A percentile compares a stretch with the other conserved stretches of the same genome.
Evolutionary conservation across 2,329 filamentous ascomycete genomes (phyloP).

Genomic region (Teratosphaeriaceae sp.): DNA sequence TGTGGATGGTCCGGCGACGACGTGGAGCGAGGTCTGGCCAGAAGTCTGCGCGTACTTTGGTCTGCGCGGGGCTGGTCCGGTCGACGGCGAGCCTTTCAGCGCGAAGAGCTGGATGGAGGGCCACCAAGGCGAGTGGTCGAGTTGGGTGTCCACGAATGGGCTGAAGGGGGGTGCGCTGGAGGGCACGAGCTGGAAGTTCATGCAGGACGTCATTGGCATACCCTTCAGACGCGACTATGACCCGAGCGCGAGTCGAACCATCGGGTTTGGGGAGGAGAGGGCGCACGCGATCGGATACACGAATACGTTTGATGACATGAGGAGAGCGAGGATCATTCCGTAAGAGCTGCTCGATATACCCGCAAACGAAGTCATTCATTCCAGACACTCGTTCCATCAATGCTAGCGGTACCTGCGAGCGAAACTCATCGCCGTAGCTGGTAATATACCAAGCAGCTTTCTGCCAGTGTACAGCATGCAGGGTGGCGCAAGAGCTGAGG

Average conservation of each 20-base stretch:
- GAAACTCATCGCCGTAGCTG: too few relatives aligned
- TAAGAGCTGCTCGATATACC: too few relatives aligned
- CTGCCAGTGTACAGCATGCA: too few relatives aligned
- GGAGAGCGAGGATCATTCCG: slow-evolving; percentile 37
- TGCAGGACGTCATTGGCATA: slow-evolving; percentile 37
- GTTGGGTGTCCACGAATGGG: slow-evolving; percentile 29
- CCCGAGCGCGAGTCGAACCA: slow-evolving; percentile 36
- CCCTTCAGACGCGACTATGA: slow-evolving; percentile 42
- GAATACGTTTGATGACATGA: slow-evolving; percentile 39
- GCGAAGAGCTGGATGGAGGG: slow-evolving; percentile 30
- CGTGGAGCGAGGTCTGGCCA: slow-evolving; percentile 21
- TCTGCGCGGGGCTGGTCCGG: slow-evolving; percentile 17
- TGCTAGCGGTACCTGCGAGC: too few relatives aligned
- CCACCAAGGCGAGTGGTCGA: slow-evolving; percentile 25
- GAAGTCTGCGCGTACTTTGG: slow-evolving; percentile 19
- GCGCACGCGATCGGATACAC: slow-evolving; percentile 33
- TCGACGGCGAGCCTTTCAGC: slow-evolving; percentile 20
- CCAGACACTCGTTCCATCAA: too few relatives aligned
- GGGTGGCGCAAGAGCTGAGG: too few relatives aligned
- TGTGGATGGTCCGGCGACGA: slow-evolving; percentile 17
- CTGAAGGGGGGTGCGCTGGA: slow-evolving; percentile 33
- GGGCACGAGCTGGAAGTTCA: slow-evolving; percentile 31
- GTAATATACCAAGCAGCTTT: too few relatives aligned
- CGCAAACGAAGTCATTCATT: too few relatives aligned
- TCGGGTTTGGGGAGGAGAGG: slow-evolving; percentile 38